phyloP scores from a whole-genome alignment of 1,284 basidiomycete genomes.

The Cutaneotrichosporon arboriforme region DNA sequence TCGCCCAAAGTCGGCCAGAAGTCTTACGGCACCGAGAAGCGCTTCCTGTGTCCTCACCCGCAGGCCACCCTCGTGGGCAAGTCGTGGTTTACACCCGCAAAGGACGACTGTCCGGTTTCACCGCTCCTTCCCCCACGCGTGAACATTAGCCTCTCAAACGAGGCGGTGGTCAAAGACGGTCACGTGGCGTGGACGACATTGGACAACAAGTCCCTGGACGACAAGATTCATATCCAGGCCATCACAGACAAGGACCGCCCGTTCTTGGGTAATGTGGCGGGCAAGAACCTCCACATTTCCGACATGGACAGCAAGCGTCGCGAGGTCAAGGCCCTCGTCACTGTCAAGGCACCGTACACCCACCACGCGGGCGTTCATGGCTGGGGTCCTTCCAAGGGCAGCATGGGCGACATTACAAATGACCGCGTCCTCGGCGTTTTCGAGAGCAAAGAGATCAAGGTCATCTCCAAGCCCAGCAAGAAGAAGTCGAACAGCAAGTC shows the following conservation, averaged over 20 bases:
- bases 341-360: conserved; percentile 73
- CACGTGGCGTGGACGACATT: conserved; percentile 39
- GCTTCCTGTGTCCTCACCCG: conserved; percentile 93
- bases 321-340: conserved; percentile 82
- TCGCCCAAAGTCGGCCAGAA: conserved; percentile 95
- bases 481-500: conserved; percentile 91
- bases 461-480: conserved; percentile 94
- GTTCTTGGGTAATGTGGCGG: conserved; percentile 43
- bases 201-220: conserved; percentile 36
- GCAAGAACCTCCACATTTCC: conserved; percentile 44
- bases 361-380: conserved; percentile 21
- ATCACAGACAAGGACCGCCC: conserved; percentile 33
- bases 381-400: conserved; percentile 29
- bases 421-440: conserved; percentile 70
- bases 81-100: conserved; percentile 69
- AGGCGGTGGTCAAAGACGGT: conserved; percentile 63
- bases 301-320: conserved; percentile 51
- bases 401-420: conserved; percentile 64
- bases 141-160: conserved; percentile 84
- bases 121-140: conserved; percentile 64
- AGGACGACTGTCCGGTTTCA: conserved; percentile 36
- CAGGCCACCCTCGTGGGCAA: conserved; percentile 91
- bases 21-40: conserved; percentile 91
- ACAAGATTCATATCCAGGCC: conserved; percentile 32
- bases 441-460: conserved; percentile 87